These are phyloP conservation scores for Termitomyces sp. DNA, from an alignment of 768 basidiomycete species.

Conservation along the genomic window DNA sequence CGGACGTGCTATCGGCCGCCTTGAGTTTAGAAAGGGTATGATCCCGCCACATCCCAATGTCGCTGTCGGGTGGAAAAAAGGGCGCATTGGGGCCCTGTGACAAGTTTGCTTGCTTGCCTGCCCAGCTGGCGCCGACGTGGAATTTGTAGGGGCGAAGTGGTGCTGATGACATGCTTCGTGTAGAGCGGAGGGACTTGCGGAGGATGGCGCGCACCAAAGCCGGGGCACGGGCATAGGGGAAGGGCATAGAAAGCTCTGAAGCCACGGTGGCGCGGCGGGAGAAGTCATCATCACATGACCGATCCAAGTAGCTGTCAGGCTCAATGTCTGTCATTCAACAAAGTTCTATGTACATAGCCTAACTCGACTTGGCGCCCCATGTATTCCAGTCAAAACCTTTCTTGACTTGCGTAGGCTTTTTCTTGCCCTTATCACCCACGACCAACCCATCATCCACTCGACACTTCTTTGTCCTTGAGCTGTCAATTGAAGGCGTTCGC, in stretches of 20 bases:
- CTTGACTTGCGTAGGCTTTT: neutral
- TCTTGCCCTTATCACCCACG: neutral
- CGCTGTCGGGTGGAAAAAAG: constrained; percentile 56
- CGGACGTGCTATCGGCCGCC: constrained; percentile 29
- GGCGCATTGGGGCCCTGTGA: constrained; percentile 26
- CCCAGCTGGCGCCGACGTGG: constrained; percentile 77
- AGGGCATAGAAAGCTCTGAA: constrained; percentile 9
- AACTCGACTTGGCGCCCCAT: constrained; percentile 10
- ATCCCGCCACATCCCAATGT: constrained; percentile 70
- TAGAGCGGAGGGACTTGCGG: constrained; percentile 6
- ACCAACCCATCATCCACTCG: neutral
- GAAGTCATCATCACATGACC: constrained; percentile 12
- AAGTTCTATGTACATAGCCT: neutral
- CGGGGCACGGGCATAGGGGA: constrained; percentile 1
- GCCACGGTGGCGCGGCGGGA: too few species aligned
- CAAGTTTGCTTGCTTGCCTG: constrained; percentile 47
- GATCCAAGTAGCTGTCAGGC: too few species aligned
- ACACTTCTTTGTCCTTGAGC: neutral
- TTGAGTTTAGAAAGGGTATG: constrained; percentile 48
- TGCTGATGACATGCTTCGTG: constrained; percentile 15
- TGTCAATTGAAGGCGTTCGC: neutral
- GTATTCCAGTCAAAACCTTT: constrained; percentile 20
- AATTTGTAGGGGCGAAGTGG: constrained; percentile 55
- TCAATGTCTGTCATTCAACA: too few species aligned
- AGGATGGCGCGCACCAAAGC: constrained; percentile 14